Evolutionary conservation across 805 yeast genomes (phyloP), one percentile per base, ranked within the genome.

Genomic region (Wickerhamiella azyma): DNA sequence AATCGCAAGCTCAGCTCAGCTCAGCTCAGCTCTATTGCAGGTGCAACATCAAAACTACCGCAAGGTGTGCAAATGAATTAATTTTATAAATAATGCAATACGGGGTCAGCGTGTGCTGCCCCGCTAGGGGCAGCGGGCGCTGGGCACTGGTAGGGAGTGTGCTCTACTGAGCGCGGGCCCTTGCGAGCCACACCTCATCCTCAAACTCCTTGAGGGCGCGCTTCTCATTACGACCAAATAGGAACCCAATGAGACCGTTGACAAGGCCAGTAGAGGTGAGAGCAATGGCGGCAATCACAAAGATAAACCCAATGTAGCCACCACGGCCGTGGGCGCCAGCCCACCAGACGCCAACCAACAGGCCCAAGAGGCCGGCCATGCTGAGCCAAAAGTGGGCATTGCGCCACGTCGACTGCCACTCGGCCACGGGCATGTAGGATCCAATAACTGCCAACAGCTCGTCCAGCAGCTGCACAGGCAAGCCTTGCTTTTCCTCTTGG

Each of bases 161-260:
- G n/a, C n/a, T n/a, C 18, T 26, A 19, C 38, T 26, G 24, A 2
- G 24, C 24, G 7, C 24, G 24, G 7, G 24, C 4, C 24, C 24
- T 21, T 5, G 44, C 44, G 37, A 64, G 54, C 39, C 59, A 61
- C 1, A 86, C 82, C 59, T 89, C 94, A 52, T 70, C 61, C 48
- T 73, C 72, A 5, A 85, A 85, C 63, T 89, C 97, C 19, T 64
- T 65, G 41, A 92, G 62, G 0, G 88, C 89, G 40, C 97, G 67
- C 43, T 67, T 60, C 59, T 92, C 98, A n/a, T 76, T 70, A 29
- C 85, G 68, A 0, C 94, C 94, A 58, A 88, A 89, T 26, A 85
- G 57, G 47, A 70, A 72, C 36, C 89, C 88, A 39, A 92, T 81
- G 46, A 84, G 57, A 0, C 94, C 94, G 58, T 85, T 79, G 1